Percentiles rank a stretch among this genome's conserved stretches.
These are phyloP conservation scores for Rhododendron ovatum DNA, from an alignment of 148 eudicot species.

Conservation along the genomic window DNA sequence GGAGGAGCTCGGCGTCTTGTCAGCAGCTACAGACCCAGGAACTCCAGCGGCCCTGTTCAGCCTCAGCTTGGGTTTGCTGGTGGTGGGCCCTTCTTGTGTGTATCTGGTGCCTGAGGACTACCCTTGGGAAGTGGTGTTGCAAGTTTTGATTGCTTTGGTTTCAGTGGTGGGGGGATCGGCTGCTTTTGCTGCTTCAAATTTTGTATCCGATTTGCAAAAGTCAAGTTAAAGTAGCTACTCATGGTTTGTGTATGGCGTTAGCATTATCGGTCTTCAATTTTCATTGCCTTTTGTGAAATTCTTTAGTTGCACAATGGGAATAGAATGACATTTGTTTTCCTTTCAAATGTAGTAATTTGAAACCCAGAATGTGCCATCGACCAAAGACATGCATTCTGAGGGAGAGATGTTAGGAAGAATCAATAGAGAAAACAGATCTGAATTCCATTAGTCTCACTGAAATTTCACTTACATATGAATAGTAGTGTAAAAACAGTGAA, in stretches of 20 bases:
- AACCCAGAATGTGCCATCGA: background rate
- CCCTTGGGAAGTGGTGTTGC: conserved; percentile 64
- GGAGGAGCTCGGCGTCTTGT: conserved; percentile 76
- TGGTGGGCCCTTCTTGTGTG: conserved; percentile 61
- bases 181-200: conserved; percentile 85
- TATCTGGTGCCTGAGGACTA: conserved; percentile 79
- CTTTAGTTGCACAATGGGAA: background rate
- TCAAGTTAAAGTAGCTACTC: conserved; percentile 13
- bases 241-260: background rate
- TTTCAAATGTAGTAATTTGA: background rate
- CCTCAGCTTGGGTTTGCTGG: conserved; percentile 55
- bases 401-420: background rate
- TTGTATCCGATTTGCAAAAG: conserved; percentile 83
- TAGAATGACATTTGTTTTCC: background rate
- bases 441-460: background rate
- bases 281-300: background rate
- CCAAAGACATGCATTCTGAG: background rate
- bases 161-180: conserved; percentile 79
- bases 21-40: conserved; percentile 80
- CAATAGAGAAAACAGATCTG: background rate
- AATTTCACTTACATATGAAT: background rate
- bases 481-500: background rate
- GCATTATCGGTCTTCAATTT: background rate
- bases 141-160: conserved; percentile 59
- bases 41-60: conserved; percentile 62